Base-by-base conservation (phyloP, 306 rosid genomes). In the Quercus variabilis region DNA sequence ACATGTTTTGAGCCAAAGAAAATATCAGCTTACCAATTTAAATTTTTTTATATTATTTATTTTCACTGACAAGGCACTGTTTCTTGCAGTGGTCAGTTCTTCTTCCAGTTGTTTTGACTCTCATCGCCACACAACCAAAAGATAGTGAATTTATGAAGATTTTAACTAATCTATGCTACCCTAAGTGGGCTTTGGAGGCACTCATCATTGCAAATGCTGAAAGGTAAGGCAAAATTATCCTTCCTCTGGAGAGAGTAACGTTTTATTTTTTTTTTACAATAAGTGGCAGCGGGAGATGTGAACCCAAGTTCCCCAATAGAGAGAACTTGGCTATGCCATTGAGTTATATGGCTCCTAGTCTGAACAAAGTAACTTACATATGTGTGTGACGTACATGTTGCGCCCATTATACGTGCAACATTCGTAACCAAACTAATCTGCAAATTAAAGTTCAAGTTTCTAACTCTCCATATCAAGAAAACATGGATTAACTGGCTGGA, bases 131-230 rank as follows among this genome's bases (percentile, higher is more conserved):
- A 60, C 91, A 90, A 80, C 84, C 89, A 7, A 85, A 83, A 57
- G 87, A 83, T 35, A 80, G 88, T 76, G 78, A 80, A 75, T 4
- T 86, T 65, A 52, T 95, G 77, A 93, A 88, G 92, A 64, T 4
- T 82, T 26, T 91, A 75, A 89, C 98, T 65, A 85, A 89, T 59
- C 5, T 91, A 2, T 89, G 97, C 89, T 95, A 95, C 82, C 83
- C 99, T 12, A 95, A 91, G 87, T 95, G 98, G 99, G 96, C 98
- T 80, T 76, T 95, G 83, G 93, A 95, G 87, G 98, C 97, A 69
- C 88, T 93, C 57, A 87, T 95, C 54, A 78, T 85, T 67, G 92
- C 96, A 81, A 95, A 93, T 87, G 98, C 98, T 62, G 94, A 95
- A 87, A 95, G 97, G 99, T 91, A 87, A 30, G 56, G 3, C 56